Conservation (phyloP, 805 yeast genomes). For the Ascoidea tarda region DNA sequence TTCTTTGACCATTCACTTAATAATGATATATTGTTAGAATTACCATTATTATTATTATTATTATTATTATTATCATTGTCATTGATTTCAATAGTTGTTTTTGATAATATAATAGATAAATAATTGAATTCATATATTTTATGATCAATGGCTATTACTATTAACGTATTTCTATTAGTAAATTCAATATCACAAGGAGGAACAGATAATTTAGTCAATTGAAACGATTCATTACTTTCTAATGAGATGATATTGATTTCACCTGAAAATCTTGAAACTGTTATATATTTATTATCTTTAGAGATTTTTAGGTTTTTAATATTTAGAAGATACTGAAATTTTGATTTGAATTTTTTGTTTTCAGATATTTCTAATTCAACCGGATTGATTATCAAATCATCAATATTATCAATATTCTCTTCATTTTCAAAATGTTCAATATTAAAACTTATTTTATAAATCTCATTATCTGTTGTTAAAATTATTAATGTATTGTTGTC, state of each 20-base stretch:
- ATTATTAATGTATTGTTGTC: slow-evolving; percentile 28
- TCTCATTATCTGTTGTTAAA: slow-evolving; percentile 44
- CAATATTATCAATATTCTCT: slow-evolving; percentile 21
- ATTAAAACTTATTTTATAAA: slow-evolving; percentile 26
- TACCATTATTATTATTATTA: slow-evolving; percentile 9
- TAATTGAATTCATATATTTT: slow-evolving; percentile 54
- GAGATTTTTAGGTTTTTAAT: slow-evolving; percentile 40
- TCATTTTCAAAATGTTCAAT: slow-evolving; percentile 22
- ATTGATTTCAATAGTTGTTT: background rate
- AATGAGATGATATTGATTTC: slow-evolving; percentile 36
- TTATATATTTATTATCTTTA: slow-evolving; percentile 29
- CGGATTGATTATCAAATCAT: no score
- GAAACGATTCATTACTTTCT: slow-evolving; percentile 15
- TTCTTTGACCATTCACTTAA: slow-evolving; percentile 69
- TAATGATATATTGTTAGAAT: slow-evolving; percentile 17
- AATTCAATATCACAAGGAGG: slow-evolving; percentile 51
- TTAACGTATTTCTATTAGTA: slow-evolving; percentile 32
- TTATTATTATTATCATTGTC: slow-evolving; percentile 3
- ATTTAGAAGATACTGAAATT: slow-evolving; percentile 31
- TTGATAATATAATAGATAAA: slow-evolving; percentile 2
- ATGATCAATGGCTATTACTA: slow-evolving; percentile 62
- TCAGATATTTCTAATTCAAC: background rate
- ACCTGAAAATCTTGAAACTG: slow-evolving; percentile 53
- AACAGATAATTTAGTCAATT: slow-evolving; percentile 45
- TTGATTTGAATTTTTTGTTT: slow-evolving; percentile 5